Base-by-base conservation (phyloP, 441 rosid species). In the Theobroma grandiflorum region DNA sequence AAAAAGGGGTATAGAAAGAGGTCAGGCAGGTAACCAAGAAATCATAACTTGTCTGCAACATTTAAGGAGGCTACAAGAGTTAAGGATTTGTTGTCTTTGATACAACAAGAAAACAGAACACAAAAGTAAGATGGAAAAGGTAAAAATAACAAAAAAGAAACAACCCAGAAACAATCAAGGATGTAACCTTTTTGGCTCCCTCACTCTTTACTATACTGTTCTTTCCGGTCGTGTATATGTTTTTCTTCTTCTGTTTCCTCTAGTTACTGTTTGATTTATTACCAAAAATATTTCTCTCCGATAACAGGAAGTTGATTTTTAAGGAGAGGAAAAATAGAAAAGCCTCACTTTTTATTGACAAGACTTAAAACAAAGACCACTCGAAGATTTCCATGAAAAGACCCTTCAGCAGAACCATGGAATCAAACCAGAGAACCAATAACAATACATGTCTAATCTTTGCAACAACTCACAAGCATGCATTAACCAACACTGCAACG, bases 161-260 rank as follows among this genome's bases (percentile, higher is more conserved):
- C 11, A 43, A 45, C 43, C 53, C 55, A 66, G 58, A 77, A n/a
- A 47, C 64, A 26, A 49, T 72, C 67, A 16, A 42, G 37, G n/a
- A 47, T 49, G 61, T 49, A 26, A 12, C 57, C 47, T 58, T 49
- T 0, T 8, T 4, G 72, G 10, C 14, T 26, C 37, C 26, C 7
- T 59, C 37, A 26, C 37, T 59, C 35, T 1, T 59, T 5, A 61
- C 16, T 61, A 45, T 45, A 61, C 65, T 26, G 3, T 10, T 10
- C 16, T 61, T 16, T 61, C 12, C 65, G 26, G 26, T 3, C 37
- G 11, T 26, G 35, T 22, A 10, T 9, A 59, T 61, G 2, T 31
- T 80, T 83, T 80, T 79, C 68, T 76, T 68, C 59, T 80, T 85
- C 74, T 75, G 79, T 45, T 64, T 77, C 79, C n/a, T 70, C 79